Evolutionary conservation across 108 stramenopile species (phyloP).

Genomic region (Pseudonitzschia pungens): DNA sequence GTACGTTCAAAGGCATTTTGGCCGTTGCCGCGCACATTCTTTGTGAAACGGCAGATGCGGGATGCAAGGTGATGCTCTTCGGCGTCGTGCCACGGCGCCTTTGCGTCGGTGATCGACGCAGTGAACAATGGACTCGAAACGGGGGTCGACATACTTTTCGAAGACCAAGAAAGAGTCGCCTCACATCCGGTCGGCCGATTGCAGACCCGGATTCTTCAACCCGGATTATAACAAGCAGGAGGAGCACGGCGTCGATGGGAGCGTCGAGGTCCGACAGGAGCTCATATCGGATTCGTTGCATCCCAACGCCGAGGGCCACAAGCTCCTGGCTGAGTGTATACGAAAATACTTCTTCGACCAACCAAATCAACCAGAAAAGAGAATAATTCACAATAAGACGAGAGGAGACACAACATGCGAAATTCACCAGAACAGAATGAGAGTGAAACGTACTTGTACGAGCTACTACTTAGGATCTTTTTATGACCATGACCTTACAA

Average conservation of each 20-base stretch:
- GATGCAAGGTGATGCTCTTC: conserved; percentile 25
- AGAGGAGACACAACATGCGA: too few species aligned
- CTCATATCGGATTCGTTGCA: conserved; percentile 47
- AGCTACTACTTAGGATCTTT: too few species aligned
- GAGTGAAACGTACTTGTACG: too few species aligned
- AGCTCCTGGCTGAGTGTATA: conserved; percentile 31
- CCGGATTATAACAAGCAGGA: neutral
- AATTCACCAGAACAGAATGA: too few species aligned
- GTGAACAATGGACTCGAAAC: conserved; percentile 25
- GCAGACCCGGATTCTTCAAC: conserved; percentile 19
- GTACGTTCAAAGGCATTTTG: conserved; percentile 23
- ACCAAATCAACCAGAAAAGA: neutral
- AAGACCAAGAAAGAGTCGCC: neutral
- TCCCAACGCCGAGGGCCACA: conserved; percentile 38
- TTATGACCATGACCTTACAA: too few species aligned
- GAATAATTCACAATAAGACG: too few species aligned
- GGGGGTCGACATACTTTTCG: conserved; percentile 16
- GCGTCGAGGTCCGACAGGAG: conserved; percentile 8
- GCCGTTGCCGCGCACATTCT: conserved; percentile 34
- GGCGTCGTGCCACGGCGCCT: conserved; percentile 38
- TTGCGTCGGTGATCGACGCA: conserved; percentile 29
- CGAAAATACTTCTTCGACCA: conserved; percentile 17
- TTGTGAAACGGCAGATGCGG: conserved; percentile 17
- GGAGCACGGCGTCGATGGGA: neutral
- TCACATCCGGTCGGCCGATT: conserved; percentile 23